Percentiles rank a stretch among this genome's conserved stretches.
Conservation (phyloP, 2,329 filamentous ascomycete genomes). For the Aspergillus udagawae region DNA sequence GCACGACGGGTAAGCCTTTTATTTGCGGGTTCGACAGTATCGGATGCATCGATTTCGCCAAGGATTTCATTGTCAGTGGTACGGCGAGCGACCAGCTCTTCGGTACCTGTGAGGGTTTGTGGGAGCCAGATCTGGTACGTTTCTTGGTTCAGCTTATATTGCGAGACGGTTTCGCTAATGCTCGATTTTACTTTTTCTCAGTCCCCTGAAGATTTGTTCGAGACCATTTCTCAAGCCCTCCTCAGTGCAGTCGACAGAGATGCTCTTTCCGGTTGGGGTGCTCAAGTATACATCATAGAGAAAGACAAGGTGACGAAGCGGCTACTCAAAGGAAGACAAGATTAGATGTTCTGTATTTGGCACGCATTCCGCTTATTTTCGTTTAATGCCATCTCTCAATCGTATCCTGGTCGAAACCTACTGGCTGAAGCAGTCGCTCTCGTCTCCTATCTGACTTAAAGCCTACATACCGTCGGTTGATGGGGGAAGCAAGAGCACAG, state of each 20-base stretch:
- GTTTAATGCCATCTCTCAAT: slow-evolving; percentile 11
- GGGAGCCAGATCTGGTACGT: slow-evolving; percentile 93
- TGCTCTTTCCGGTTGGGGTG: slow-evolving; percentile 95
- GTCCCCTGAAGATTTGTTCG: slow-evolving; percentile 92
- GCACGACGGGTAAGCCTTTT: slow-evolving; percentile 90
- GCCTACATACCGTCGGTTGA: slow-evolving; percentile 11
- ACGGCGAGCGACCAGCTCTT: slow-evolving; percentile 97
- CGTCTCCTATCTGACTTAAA: slow-evolving; percentile 26
- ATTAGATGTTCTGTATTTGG: slow-evolving; percentile 51
- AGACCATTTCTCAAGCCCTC: slow-evolving; percentile 94
- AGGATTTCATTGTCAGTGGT: slow-evolving; percentile 97
- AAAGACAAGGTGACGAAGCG: slow-evolving; percentile 99
- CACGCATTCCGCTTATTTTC: slow-evolving; percentile 18
- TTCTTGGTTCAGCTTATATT: background rate
- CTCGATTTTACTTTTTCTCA: slow-evolving; percentile 31
- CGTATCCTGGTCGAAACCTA: slow-evolving; percentile 12
- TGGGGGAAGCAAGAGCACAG: slow-evolving; percentile 1
- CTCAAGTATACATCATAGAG: slow-evolving; percentile 98
- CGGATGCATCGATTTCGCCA: slow-evolving; percentile 98
- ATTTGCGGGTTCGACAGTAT: slow-evolving; percentile 99
- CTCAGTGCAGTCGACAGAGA: slow-evolving; percentile 96
- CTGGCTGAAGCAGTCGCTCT: slow-evolving; percentile 20
- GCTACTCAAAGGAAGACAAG: slow-evolving; percentile 95
- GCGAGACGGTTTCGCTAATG: background rate
- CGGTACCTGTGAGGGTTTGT: slow-evolving; percentile 95